Percentiles rank a stretch among this genome's conserved stretches.
Conservation (phyloP, 2,329 filamentous ascomycete species). For the Penicillium occitanis region DNA sequence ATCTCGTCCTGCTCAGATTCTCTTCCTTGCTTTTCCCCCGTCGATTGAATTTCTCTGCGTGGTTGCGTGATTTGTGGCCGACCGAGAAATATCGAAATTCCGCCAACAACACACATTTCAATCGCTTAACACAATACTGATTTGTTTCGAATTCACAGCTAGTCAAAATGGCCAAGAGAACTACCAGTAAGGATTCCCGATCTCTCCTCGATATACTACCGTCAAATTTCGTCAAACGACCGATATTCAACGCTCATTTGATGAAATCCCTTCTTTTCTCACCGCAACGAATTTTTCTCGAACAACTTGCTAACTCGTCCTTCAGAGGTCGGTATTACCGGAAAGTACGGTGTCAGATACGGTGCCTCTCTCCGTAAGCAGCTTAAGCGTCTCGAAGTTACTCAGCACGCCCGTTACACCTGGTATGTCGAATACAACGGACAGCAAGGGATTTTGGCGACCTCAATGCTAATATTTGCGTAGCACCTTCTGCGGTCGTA, state of each 20-base stretch:
- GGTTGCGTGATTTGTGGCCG: constrained; percentile 4
- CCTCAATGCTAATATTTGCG: constrained; percentile 2
- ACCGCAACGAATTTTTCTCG: background rate
- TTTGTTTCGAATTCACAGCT: constrained; percentile 6
- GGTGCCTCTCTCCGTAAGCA: constrained; percentile 99
- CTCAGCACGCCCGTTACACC: constrained; percentile 94
- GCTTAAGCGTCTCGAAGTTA: constrained; percentile 99
- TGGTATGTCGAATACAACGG: constrained; percentile 39
- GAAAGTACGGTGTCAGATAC: constrained; percentile 98
- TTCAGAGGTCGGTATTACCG: constrained; percentile 89
- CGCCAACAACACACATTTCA: background rate
- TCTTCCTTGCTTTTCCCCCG: background rate
- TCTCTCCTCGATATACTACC: constrained; percentile 5
- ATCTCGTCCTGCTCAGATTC: background rate
- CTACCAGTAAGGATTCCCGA: constrained; percentile 21
- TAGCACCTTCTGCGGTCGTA: constrained; percentile 97
- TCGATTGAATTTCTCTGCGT: background rate
- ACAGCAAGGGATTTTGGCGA: background rate
- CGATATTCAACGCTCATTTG: background rate
- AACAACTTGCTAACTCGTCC: constrained; percentile 27
- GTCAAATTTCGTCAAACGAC: background rate
- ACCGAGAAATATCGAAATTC: constrained; percentile 10
- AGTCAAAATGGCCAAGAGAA: constrained; percentile 23
- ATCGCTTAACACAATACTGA: constrained; percentile 17
- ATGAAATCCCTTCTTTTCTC: background rate